These are phyloP conservation scores for Neurospora sp. DNA, from an alignment of 495 filamentous ascomycete genomes.

Conservation along the genomic window DNA sequence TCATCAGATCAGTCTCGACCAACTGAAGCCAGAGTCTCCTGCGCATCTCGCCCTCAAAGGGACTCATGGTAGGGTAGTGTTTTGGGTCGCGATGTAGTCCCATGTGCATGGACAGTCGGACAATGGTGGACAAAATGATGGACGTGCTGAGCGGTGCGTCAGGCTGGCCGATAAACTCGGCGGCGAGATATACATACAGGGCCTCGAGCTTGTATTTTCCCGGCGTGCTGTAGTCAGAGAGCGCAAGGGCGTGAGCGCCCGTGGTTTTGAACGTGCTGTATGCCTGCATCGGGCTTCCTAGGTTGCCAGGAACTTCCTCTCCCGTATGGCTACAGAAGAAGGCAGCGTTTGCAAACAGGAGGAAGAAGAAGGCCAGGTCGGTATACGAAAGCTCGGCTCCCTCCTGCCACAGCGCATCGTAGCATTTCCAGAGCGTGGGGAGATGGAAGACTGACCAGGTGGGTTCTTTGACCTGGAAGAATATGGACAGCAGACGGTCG, in stretches of 20 bases:
- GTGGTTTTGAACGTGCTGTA: constrained; percentile 14
- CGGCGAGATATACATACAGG: constrained; percentile 24
- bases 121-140: constrained; percentile 26
- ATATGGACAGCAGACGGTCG: constrained; percentile 37
- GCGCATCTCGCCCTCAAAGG: constrained; percentile 28
- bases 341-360: constrained; percentile 18
- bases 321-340: constrained; percentile 13
- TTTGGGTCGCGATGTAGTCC: constrained; percentile 31
- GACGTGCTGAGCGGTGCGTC: constrained; percentile 31
- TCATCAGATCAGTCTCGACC: constrained; percentile 16
- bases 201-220: constrained; percentile 33
- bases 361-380: constrained; percentile 22
- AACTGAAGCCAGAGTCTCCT: constrained; percentile 27
- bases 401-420: constrained; percentile 22
- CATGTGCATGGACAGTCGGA: constrained; percentile 32
- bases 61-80: constrained; percentile 25
- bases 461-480: constrained; percentile 37
- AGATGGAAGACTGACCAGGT: constrained; percentile 31
- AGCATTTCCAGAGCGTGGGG: constrained; percentile 34
- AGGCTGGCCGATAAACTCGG: constrained; percentile 23
- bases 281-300: constrained; percentile 6
- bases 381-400: constrained; percentile 10
- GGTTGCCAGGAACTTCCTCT: constrained; percentile 14
- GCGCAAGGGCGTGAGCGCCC: constrained; percentile 25
- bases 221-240: constrained; percentile 34